These are phyloP conservation scores for Candida gorgasii DNA, from an alignment of 805 yeast species.

Conservation along the genomic window DNA sequence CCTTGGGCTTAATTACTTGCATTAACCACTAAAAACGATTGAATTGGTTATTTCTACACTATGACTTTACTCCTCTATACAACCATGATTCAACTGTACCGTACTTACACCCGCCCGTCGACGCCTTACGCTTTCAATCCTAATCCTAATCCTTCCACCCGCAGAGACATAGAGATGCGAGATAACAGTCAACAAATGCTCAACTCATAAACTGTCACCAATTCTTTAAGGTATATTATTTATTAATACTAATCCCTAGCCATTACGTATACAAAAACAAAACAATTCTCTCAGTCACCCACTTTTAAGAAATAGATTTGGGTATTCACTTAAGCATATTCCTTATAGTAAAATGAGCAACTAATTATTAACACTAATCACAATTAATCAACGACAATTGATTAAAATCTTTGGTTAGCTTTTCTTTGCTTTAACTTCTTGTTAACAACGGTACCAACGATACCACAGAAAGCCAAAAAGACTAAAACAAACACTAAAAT, in stretches of 20 bases:
- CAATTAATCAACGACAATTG: neutral
- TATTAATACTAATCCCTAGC: conserved; percentile 10
- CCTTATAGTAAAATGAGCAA: conserved; percentile 3
- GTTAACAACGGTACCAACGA: conserved; percentile 36
- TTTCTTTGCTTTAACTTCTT: conserved; percentile 46
- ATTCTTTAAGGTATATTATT: conserved; percentile 9
- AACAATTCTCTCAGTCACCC: neutral
- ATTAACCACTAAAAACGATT: too few relatives aligned
- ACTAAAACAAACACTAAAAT: conserved; percentile 63
- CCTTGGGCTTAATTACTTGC: too few relatives aligned
- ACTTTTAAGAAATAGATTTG: conserved; percentile 6
- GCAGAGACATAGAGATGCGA: neutral
- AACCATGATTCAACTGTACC: too few relatives aligned
- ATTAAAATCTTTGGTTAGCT: conserved; percentile 42
- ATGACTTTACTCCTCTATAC: too few relatives aligned
- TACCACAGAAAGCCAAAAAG: conserved; percentile 46
- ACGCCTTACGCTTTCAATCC: too few relatives aligned
- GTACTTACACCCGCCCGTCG: too few relatives aligned
- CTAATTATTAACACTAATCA: neutral
- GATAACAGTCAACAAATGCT: neutral
- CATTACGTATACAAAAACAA: conserved; percentile 6
- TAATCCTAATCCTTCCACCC: too few relatives aligned
- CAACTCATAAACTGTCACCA: too few relatives aligned
- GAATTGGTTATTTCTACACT: too few relatives aligned
- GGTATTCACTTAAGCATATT: conserved; percentile 17